A percentile compares a stretch with the other conserved stretches of the same genome.
These are phyloP conservation scores for Solanum chmielewskii DNA, from an alignment of 257 asterid genomes.

Conservation along the genomic window DNA sequence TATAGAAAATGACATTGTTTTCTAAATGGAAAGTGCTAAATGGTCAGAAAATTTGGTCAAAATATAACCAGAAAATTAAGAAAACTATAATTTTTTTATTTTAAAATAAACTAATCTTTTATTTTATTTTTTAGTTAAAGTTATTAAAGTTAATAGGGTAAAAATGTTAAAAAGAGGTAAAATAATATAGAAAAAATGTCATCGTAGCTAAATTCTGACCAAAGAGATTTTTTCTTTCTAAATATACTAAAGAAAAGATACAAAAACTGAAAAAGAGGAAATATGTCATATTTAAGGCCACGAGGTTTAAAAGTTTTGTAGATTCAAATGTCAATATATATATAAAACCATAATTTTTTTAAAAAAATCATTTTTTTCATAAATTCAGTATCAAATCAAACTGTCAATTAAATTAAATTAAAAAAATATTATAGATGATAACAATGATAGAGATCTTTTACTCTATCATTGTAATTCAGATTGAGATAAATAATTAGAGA, in stretches of 20 bases:
- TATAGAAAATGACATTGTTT: not conserved
- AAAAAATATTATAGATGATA: not conserved
- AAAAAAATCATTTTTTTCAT: not conserved
- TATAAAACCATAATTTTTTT: not conserved
- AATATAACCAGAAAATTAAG: too few relatives aligned
- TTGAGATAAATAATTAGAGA: not conserved
- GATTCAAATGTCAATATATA: not conserved
- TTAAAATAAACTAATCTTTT: too few relatives aligned
- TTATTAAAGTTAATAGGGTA: too few relatives aligned
- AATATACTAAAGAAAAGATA: not conserved
- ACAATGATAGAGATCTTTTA: not conserved
- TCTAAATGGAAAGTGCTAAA: too few relatives aligned
- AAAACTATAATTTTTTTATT: too few relatives aligned
- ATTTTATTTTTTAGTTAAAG: too few relatives aligned
- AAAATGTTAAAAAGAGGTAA: too few relatives aligned
- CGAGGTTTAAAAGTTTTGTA: not conserved
- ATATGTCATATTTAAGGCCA: not conserved
- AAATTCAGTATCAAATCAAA: not conserved
- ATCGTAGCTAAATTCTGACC: too few relatives aligned
- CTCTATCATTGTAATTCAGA: not conserved
- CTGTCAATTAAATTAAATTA: not conserved
- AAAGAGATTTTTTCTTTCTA: not conserved
- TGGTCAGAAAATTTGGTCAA: too few relatives aligned
- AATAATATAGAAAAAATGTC: too few relatives aligned
- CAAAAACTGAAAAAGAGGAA: not conserved